These are phyloP conservation scores for Aspergillus fructus DNA, from an alignment of 2,329 filamentous ascomycete genomes.

Conservation along the genomic window DNA sequence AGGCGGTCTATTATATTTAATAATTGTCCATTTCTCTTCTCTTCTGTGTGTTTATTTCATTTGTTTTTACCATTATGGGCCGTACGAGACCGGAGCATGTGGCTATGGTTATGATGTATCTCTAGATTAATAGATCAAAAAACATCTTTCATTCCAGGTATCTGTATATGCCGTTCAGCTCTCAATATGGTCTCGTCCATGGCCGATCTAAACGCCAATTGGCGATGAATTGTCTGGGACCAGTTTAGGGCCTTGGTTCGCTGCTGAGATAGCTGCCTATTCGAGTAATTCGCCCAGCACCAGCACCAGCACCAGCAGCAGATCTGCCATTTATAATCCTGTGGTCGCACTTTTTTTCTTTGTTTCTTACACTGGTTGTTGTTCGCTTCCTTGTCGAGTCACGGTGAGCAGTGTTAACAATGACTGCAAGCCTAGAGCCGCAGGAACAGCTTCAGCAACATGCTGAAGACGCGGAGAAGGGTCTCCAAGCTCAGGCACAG, in stretches of 20 bases:
- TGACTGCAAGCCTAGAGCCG: not conserved
- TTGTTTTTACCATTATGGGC: not conserved
- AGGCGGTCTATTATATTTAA: conserved; percentile 24
- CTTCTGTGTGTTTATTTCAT: conserved; percentile 8
- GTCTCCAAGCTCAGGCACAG: too few species aligned
- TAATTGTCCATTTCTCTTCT: conserved; percentile 6
- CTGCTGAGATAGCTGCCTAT: not conserved
- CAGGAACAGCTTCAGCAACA: not conserved
- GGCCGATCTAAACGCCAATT: not conserved
- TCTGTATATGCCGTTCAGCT: too few species aligned
- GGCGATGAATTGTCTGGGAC: not conserved
- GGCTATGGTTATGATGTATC: conserved; percentile 8
- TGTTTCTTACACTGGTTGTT: too few species aligned
- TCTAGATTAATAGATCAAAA: conserved; percentile 7
- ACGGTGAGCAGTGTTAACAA: not conserved
- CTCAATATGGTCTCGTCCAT: not conserved
- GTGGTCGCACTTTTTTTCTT: not conserved
- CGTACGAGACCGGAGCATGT: conserved; percentile 6
- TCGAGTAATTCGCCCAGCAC: not conserved
- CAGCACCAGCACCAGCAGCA: not conserved
- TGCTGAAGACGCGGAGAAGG: not conserved
- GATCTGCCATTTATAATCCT: not conserved
- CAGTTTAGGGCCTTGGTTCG: not conserved
- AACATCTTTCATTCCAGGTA: too few species aligned
- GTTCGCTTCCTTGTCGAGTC: not conserved